Conservation (phyloP, 1,284 basidiomycete genomes). For the Microbotryum intermedium region DNA sequence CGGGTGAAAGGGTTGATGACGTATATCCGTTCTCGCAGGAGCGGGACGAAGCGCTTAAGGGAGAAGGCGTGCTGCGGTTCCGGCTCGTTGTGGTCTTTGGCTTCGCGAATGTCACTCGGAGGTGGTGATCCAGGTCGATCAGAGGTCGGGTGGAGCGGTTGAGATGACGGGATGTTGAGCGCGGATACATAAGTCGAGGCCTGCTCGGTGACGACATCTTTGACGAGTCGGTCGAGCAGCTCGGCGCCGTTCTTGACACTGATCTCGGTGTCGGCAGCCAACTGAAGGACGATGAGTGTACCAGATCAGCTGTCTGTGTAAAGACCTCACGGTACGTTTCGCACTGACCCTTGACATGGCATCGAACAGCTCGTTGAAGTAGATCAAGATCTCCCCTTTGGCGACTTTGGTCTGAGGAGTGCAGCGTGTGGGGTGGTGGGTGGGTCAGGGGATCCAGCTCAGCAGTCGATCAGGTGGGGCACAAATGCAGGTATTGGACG, state of each 20-base stretch:
- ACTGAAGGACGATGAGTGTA: slow-evolving; percentile 47
- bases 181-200: slow-evolving; percentile 85
- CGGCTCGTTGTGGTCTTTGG: not conserved
- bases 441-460: not conserved
- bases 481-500: not conserved
- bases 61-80: slow-evolving; percentile 62
- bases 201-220: slow-evolving; percentile 95
- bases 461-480: not conserved
- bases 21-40: slow-evolving; percentile 86
- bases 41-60: slow-evolving; percentile 84
- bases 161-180: slow-evolving; percentile 1
- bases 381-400: slow-evolving; percentile 91
- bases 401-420: slow-evolving; percentile 80
- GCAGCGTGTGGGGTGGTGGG: not conserved
- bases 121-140: not conserved
- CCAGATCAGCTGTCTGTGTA: not conserved
- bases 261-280: slow-evolving; percentile 89
- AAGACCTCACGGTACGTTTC: too few species aligned
- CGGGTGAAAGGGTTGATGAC: slow-evolving; percentile 92
- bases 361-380: slow-evolving; percentile 98
- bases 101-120: not conserved
- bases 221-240: slow-evolving; percentile 89
- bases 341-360: slow-evolving; percentile 78
- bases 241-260: slow-evolving; percentile 99
- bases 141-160: not conserved